A percentile compares a stretch with the other conserved stretches of the same genome.
Evolutionary conservation across 2,329 filamentous ascomycete genomes (phyloP).

Genomic region (Aspergillus nomiae): DNA sequence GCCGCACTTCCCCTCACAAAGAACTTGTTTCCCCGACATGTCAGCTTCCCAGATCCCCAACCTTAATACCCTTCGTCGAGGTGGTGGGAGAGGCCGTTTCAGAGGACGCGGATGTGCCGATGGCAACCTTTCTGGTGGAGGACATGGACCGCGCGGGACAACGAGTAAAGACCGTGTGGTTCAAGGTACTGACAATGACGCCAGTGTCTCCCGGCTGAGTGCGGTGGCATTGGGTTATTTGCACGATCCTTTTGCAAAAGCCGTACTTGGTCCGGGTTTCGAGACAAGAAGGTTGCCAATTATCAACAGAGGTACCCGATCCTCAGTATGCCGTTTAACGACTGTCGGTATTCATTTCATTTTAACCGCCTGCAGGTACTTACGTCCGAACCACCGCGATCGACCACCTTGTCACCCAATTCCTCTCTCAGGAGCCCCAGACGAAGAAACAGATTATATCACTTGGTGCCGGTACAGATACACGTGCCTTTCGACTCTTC

Average conservation of each 20-base stretch:
- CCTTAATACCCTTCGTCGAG: constrained; percentile 62
- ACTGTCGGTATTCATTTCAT: neutral
- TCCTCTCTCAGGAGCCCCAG: constrained; percentile 55
- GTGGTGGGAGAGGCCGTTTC: constrained; percentile 51
- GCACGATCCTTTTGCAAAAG: constrained; percentile 73
- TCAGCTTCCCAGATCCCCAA: constrained; percentile 77
- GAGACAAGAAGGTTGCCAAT: constrained; percentile 75
- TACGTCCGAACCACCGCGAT: constrained; percentile 86
- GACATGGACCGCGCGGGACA: constrained; percentile 21
- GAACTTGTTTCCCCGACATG: constrained; percentile 52
- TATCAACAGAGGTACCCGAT: constrained; percentile 79
- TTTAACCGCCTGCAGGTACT: constrained; percentile 63
- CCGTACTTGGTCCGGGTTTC: constrained; percentile 60
- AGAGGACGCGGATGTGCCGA: constrained; percentile 44
- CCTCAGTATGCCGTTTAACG: neutral
- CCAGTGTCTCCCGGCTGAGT: constrained; percentile 83
- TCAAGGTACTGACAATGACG: constrained; percentile 89
- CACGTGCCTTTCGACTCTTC: constrained; percentile 77
- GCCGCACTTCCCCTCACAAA: constrained; percentile 11
- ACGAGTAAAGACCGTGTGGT: constrained; percentile 69
- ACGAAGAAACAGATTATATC: constrained; percentile 74
- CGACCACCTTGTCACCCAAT: constrained; percentile 72
- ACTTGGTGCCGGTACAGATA: constrained; percentile 91
- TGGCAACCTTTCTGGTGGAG: constrained; percentile 19
- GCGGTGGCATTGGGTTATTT: constrained; percentile 86